Base-by-base conservation (phyloP, 225 moss, liverwort and hornwort species). In the Marchantia paleacea region DNA sequence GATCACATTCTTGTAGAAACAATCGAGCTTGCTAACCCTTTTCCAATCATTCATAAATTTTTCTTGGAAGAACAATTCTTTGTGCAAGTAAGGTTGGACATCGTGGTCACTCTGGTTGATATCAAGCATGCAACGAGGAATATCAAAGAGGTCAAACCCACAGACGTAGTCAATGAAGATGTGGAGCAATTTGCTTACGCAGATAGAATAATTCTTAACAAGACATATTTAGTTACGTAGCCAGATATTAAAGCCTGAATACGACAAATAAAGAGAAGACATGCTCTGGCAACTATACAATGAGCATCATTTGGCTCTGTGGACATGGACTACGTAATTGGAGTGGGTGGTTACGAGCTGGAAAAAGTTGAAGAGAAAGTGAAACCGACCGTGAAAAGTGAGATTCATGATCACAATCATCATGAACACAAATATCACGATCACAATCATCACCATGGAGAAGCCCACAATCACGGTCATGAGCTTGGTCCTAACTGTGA, bases 151-250 rank as follows among this genome's bases (percentile, higher is more conserved):
- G 90, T 95, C 12, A 99, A 99, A 85, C 97, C 97, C 39, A 93
- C 95, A 57, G 95, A 93, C 71, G 78, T 99, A n/a, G 95, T 93
- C 19, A 99, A 99, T 83, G 97, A 99, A 86, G 97, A 95, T 65
- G 95, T 99, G 62, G 95, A 99, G 80, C 97, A 99, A 84, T 95
- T 99, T 84, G 97, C 97, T 10, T 99, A 99, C 75, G 97, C 97
- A 49, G 97, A 99, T 82, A 90, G 97, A 54, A 99, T 99, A 66
- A 99, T 99, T 83, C 80, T 99, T 78, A 99, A 99, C 81, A 99
- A 99, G 97, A 91, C 91, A 22, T 95, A 99, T 75, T 85, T 99
- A 77, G 97, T 94, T 29, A 89, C 86, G 80, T 93, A 92, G 82
- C 61, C 82, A 29, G 90, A 94, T 65, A 52, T 89, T 75, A 88